These are phyloP conservation scores for Colletotrichum abscissum DNA, from an alignment of 2,329 filamentous ascomycete species.

Conservation along the genomic window DNA sequence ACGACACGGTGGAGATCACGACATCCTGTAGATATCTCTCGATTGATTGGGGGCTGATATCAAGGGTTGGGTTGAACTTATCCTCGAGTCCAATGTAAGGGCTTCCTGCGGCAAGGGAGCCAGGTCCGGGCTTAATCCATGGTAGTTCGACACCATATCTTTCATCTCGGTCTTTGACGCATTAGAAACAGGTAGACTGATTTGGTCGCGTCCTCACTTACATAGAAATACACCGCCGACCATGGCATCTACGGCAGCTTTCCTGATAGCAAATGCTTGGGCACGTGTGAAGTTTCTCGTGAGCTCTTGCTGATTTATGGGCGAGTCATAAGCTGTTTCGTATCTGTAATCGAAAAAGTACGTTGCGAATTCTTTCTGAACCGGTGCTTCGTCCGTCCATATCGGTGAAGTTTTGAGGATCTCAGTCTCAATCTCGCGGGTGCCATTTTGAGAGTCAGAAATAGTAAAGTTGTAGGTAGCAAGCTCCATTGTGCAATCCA, in stretches of 20 bases:
- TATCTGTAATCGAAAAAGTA: background rate
- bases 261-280: background rate
- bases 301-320: background rate
- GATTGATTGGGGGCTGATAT: background rate
- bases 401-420: background rate
- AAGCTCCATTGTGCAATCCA: background rate
- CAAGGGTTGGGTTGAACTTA: background rate
- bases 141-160: background rate
- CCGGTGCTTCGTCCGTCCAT: background rate
- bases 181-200: no score
- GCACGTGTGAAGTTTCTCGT: background rate
- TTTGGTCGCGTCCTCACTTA: background rate
- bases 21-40: background rate
- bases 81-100: slow-evolving; percentile 9
- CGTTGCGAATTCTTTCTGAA: background rate
- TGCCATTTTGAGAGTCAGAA: background rate
- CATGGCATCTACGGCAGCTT: background rate
- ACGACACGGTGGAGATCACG: background rate
- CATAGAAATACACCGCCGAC: background rate
- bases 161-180: background rate
- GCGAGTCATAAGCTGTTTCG: background rate
- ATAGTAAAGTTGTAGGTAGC: slow-evolving; percentile 2
- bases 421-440: background rate
- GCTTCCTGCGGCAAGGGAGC: background rate
- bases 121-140: background rate